Evolutionary conservation across 116 monocot species (phyloP), one percentile per base, ranked within the genome.

Genomic region (Dioscorea cayenensis): DNA sequence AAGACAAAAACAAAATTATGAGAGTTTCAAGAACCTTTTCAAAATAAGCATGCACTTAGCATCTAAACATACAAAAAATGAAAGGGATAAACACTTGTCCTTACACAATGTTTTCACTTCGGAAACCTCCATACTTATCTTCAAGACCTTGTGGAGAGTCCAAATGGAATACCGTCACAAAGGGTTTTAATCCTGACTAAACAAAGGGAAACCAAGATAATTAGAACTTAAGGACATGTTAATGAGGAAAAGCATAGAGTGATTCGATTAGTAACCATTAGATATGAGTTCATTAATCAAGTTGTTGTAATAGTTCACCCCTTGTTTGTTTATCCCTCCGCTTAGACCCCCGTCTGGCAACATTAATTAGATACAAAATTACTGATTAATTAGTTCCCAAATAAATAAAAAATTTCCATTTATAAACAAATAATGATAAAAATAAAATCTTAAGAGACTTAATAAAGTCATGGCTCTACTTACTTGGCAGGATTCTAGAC

Each of bases 81-180:
- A 32, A 32, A 32, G 32, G 32, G 32, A 32, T 32, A 3, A 32
- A 32, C 32, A 32, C 32, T 32, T 32, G 32, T 32, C 32, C 72
- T 74, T 23, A 81, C 83, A 83, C 80, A 7, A 87, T 83, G 4
- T 64, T 75, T 38, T 18, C 16, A 28, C 72, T 80, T 23, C 78
- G 60, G 65, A 85, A 85, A 18, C 85, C 76, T 10, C 73, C 73
- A 37, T 85, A 85, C 48, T 60, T 51, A 22, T 85, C 79, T 36
- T 85, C 85, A 38, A 84, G 65, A 1, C 65, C 76, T 79, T 84
- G 84, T n/a, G 84, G 84, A 29, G 73, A 71, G 60, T 84, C 84
- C 61, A 51, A 84, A 60, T 84, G 84, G 55, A 77, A 74, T 27
- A 84, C 66, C 18, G 84, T 80, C 16, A 43, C 84, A 14, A 84